Evolutionary conservation across 768 basidiomycete species (phyloP).

Genomic region (Hortiboletus campestris): DNA sequence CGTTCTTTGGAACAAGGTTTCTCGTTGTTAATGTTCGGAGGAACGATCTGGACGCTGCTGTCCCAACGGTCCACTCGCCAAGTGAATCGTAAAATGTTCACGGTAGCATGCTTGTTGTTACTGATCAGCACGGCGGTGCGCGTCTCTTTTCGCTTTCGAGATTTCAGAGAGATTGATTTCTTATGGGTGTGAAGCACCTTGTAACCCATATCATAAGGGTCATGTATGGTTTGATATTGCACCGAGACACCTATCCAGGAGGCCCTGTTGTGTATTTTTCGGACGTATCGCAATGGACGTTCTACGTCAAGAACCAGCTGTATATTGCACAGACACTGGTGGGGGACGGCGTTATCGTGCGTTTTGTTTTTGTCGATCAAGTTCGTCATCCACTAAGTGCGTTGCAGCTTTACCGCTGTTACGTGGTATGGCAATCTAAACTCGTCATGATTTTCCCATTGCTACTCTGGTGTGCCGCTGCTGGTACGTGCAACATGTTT

Average conservation of each 20-base stretch:
- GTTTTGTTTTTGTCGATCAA: neutral
- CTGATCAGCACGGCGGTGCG: neutral
- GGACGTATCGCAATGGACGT: neutral
- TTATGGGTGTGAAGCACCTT: neutral
- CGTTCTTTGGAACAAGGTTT: neutral
- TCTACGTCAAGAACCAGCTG: neutral
- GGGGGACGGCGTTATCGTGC: neutral
- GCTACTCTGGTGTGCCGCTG: neutral
- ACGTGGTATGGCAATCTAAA: neutral
- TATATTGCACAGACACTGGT: neutral
- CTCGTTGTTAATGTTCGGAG: conserved; percentile 1
- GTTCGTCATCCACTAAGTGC: neutral
- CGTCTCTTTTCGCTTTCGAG: no score
- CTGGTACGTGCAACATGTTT: neutral
- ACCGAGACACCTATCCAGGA: neutral
- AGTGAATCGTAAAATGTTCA: neutral
- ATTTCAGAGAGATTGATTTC: neutral
- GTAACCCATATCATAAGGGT: neutral
- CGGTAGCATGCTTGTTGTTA: neutral
- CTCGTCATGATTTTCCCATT: neutral
- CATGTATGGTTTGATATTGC: neutral
- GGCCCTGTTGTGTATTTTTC: neutral
- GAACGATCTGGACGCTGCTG: neutral
- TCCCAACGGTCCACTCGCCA: neutral
- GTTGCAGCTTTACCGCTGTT: neutral